A percentile compares a stretch with the other conserved stretches of the same genome.
phyloP scores from a whole-genome alignment of 1,284 basidiomycete genomes.

The Rhodotorula sp. region DNA sequence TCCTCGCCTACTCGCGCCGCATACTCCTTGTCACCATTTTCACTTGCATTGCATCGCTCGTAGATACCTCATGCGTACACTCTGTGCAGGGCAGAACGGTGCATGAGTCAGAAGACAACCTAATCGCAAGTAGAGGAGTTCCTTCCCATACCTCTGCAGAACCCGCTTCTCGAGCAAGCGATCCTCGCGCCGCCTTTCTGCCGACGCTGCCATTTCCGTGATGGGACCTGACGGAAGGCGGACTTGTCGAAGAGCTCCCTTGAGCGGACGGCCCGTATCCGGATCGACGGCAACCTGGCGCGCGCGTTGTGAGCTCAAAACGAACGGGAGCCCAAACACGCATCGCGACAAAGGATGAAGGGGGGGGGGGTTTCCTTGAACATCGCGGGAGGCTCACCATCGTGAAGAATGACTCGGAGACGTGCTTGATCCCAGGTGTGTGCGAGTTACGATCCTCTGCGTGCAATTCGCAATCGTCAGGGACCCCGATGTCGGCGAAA shows the following conservation, averaged over 20 bases:
- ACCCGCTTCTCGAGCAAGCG: slow-evolving; percentile 37
- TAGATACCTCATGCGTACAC: slow-evolving; percentile 3
- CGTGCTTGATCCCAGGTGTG: slow-evolving; percentile 16
- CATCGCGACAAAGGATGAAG: not conserved
- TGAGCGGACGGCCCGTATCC: slow-evolving; percentile 26
- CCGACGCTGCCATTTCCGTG: slow-evolving; percentile 17
- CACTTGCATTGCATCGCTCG: too few relatives aligned
- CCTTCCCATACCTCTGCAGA: slow-evolving; percentile 28
- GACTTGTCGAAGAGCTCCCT: slow-evolving; percentile 25
- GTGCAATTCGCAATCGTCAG: not conserved
- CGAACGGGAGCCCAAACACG: not conserved
- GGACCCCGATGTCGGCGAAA: not conserved
- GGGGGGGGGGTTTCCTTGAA: too few relatives aligned
- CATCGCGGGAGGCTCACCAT: slow-evolving; percentile 9
- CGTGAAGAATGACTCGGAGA: slow-evolving; percentile 37
- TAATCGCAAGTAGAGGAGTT: not conserved
- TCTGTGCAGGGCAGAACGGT: not conserved
- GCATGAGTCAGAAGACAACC: not conserved
- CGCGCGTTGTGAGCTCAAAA: too few relatives aligned
- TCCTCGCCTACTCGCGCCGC: too few relatives aligned
- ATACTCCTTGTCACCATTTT: too few relatives aligned
- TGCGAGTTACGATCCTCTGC: slow-evolving; percentile 35
- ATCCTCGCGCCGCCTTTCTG: slow-evolving; percentile 29
- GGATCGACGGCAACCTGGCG: slow-evolving; percentile 39
- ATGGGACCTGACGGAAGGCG: slow-evolving; percentile 19